A percentile compares a stretch with the other conserved stretches of the same genome.
Conservation (phyloP, 2,329 filamentous ascomycete genomes). For the Sarocladium oryzae region DNA sequence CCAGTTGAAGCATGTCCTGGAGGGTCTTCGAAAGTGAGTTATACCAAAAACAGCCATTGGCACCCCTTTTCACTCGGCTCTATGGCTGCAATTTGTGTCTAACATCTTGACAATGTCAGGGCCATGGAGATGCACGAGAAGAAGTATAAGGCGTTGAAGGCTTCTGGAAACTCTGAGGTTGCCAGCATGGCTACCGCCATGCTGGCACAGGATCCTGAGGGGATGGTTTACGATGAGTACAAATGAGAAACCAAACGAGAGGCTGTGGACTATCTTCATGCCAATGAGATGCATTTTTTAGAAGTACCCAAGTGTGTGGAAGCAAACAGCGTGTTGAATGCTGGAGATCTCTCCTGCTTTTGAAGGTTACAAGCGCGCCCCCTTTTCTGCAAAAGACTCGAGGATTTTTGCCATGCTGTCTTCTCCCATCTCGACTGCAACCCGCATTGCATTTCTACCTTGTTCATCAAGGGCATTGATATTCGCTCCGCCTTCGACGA, state of each 20-base stretch:
- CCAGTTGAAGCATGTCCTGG: constrained; percentile 92
- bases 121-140: constrained; percentile 4
- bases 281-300: too few relatives aligned
- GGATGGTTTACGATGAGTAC: neutral
- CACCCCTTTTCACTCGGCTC: too few relatives aligned
- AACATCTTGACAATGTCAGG: too few relatives aligned
- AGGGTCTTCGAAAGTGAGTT: constrained; percentile 30
- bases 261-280: too few relatives aligned
- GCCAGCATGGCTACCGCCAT: neutral
- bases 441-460: neutral
- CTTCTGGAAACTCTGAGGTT: neutral
- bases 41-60: neutral
- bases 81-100: too few relatives aligned
- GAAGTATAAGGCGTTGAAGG: neutral
- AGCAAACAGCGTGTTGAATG: too few relatives aligned
- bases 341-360: too few relatives aligned
- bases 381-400: too few relatives aligned
- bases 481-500: neutral
- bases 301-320: too few relatives aligned
- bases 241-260: neutral
- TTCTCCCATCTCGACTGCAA: neutral
- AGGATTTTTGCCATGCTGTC: neutral
- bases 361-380: too few relatives aligned
- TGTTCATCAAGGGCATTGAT: neutral
- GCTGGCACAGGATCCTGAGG: neutral